These are phyloP conservation scores for Neurospora discreta DNA, from an alignment of 495 filamentous ascomycete species.

Conservation along the genomic window DNA sequence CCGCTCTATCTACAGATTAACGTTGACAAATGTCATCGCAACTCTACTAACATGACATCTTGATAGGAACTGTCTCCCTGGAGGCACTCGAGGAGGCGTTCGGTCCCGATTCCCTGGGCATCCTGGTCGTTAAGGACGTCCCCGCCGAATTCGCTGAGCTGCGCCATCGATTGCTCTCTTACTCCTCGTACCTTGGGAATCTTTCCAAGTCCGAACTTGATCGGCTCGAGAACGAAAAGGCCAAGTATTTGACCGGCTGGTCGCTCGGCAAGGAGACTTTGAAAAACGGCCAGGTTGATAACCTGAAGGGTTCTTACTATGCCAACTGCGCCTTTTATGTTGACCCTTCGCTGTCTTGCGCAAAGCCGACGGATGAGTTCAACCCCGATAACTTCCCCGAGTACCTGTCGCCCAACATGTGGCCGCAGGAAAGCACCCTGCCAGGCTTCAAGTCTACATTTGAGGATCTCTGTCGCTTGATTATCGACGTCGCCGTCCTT, in stretches of 20 bases:
- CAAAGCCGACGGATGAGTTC: slow-evolving; percentile 44
- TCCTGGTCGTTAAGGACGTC: slow-evolving; percentile 82
- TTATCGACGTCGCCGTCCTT: slow-evolving; percentile 80
- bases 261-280: slow-evolving; percentile 93
- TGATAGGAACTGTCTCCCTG: slow-evolving; percentile 53
- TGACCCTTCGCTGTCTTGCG: slow-evolving; percentile 47
- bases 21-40: background rate
- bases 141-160: slow-evolving; percentile 56
- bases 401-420: slow-evolving; percentile 62
- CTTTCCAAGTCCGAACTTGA: slow-evolving; percentile 62
- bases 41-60: background rate
- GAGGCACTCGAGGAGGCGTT: slow-evolving; percentile 74
- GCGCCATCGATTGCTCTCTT: slow-evolving; percentile 65
- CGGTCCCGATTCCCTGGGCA: slow-evolving; percentile 82
- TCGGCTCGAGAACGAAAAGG: slow-evolving; percentile 53
- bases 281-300: slow-evolving; percentile 79
- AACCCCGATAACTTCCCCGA: slow-evolving; percentile 49
- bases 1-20: background rate
- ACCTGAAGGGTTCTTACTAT: slow-evolving; percentile 91
- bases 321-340: slow-evolving; percentile 93
- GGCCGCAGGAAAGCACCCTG: slow-evolving; percentile 57
- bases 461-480: slow-evolving; percentile 65
- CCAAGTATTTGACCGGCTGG: slow-evolving; percentile 57
- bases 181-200: slow-evolving; percentile 81
- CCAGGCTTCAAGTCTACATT: slow-evolving; percentile 63